These are phyloP conservation scores for Debaryomyces tyrocola DNA, from an alignment of 805 yeast species.

Conservation along the genomic window DNA sequence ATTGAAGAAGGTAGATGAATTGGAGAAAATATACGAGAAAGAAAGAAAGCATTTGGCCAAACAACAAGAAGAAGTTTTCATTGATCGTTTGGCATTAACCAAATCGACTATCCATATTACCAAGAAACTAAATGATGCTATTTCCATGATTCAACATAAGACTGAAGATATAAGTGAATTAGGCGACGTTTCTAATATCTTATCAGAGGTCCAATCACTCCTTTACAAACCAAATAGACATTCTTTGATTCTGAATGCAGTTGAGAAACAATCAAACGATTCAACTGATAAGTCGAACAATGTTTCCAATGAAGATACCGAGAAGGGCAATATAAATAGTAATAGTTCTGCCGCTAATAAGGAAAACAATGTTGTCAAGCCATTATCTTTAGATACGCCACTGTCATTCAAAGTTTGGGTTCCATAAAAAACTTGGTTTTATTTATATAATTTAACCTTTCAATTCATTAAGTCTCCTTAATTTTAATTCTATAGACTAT, in stretches of 20 bases:
- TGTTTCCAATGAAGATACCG: conserved; percentile 4
- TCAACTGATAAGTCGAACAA: conserved; percentile 8
- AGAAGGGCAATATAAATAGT: neutral
- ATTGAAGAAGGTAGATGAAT: conserved; percentile 53
- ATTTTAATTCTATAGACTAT: neutral
- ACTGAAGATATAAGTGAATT: conserved; percentile 6
- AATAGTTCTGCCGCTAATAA: conserved; percentile 1
- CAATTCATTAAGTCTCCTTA: conserved; percentile 2
- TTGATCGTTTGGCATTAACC: conserved; percentile 66
- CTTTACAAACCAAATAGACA: conserved; percentile 34
- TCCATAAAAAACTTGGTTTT: conserved; percentile 23
- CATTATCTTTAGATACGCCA: conserved; percentile 41
- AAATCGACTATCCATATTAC: conserved; percentile 55
- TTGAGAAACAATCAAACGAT: conserved; percentile 7
- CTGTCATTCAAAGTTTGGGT: conserved; percentile 47
- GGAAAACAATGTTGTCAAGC: conserved; percentile 20
- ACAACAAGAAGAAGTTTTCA: conserved; percentile 65
- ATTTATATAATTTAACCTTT: neutral
- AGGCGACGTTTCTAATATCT: conserved; percentile 14
- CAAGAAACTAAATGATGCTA: conserved; percentile 43
- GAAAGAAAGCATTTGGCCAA: conserved; percentile 60
- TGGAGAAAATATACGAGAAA: conserved; percentile 65
- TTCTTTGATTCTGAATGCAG: conserved; percentile 14
- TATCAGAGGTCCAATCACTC: conserved; percentile 32
- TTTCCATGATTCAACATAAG: conserved; percentile 14